phyloP scores from a whole-genome alignment of 1,139 yeast genomes.

The Groenewaldozyma sp. region DNA sequence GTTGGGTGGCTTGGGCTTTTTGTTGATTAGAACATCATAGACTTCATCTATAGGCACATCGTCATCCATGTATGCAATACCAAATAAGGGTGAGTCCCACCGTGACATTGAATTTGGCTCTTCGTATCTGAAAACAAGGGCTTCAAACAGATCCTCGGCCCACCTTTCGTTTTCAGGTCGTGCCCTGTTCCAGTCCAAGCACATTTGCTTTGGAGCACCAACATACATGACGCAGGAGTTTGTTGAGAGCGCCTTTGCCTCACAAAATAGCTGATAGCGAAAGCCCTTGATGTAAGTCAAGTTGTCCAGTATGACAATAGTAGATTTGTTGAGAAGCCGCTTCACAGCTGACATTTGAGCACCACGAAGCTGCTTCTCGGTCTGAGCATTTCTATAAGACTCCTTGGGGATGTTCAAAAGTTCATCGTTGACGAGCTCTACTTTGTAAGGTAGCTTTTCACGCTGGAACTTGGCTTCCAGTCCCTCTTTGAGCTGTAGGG shows the following conservation, averaged over 20 bases:
- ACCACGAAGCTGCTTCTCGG: slow-evolving; percentile 78
- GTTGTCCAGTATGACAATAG: slow-evolving; percentile 75
- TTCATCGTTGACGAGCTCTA: slow-evolving; percentile 70
- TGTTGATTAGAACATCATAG: slow-evolving; percentile 60
- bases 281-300: slow-evolving; percentile 91
- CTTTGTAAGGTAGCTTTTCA: slow-evolving; percentile 44
- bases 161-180: slow-evolving; percentile 37
- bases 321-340: slow-evolving; percentile 58
- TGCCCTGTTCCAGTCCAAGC: slow-evolving; percentile 52
- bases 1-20: slow-evolving; percentile 43
- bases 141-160: slow-evolving; percentile 60
- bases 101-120: slow-evolving; percentile 81
- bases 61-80: slow-evolving; percentile 47
- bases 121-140: slow-evolving; percentile 76
- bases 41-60: slow-evolving; percentile 56
- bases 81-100: slow-evolving; percentile 92
- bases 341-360: slow-evolving; percentile 83
- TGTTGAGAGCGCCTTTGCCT: slow-evolving; percentile 75
- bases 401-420: slow-evolving; percentile 61
- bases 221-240: slow-evolving; percentile 79
- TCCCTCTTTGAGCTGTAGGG: slow-evolving; percentile 41
- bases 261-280: slow-evolving; percentile 88
- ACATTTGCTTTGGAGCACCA: slow-evolving; percentile 53
- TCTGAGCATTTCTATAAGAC: slow-evolving; percentile 40
- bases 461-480: slow-evolving; percentile 42